These are phyloP conservation scores for Isabelozyma gotoi DNA, from an alignment of 805 yeast genomes.

Conservation along the genomic window DNA sequence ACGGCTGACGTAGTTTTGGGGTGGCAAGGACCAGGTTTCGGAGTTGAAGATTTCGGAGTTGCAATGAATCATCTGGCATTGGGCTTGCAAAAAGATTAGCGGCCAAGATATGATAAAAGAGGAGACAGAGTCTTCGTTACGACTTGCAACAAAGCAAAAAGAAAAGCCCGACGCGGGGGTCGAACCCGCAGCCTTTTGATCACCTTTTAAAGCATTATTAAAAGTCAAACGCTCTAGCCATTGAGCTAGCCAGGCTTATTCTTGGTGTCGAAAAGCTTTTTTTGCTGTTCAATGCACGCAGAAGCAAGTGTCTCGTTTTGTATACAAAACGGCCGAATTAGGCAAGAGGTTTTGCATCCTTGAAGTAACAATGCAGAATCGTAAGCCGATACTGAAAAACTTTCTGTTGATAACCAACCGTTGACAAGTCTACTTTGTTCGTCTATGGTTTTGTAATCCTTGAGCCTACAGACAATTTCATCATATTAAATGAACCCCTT, in stretches of 20 bases:
- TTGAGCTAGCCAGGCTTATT: slow-evolving; percentile 14
- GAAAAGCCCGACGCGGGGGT: slow-evolving; percentile 21
- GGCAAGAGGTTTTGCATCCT: not conserved
- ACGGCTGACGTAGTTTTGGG: no score
- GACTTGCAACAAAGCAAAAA: slow-evolving; percentile 3
- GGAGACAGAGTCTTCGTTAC: no score
- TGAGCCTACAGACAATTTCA: no score
- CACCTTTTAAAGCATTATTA: slow-evolving; percentile 4
- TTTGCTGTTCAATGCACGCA: no score
- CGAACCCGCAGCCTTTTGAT: slow-evolving; percentile 23
- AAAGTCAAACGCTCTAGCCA: slow-evolving; percentile 21
- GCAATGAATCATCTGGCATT: no score
- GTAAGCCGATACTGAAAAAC: not conserved
- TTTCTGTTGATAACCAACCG: not conserved
- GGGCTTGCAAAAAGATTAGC: no score
- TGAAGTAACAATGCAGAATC: no score
- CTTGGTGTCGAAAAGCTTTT: no score
- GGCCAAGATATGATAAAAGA: no score
- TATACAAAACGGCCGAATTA: not conserved
- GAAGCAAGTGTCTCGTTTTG: not conserved
- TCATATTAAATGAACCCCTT: not conserved
- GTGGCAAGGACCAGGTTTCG: no score
- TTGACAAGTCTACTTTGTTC: not conserved
- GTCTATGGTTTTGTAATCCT: not conserved
- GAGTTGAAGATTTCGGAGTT: no score